A percentile compares a stretch with the other conserved stretches of the same genome.
Evolutionary conservation across 2,329 filamentous ascomycete genomes (phyloP).

Genomic region (Colletotrichum scovillei): DNA sequence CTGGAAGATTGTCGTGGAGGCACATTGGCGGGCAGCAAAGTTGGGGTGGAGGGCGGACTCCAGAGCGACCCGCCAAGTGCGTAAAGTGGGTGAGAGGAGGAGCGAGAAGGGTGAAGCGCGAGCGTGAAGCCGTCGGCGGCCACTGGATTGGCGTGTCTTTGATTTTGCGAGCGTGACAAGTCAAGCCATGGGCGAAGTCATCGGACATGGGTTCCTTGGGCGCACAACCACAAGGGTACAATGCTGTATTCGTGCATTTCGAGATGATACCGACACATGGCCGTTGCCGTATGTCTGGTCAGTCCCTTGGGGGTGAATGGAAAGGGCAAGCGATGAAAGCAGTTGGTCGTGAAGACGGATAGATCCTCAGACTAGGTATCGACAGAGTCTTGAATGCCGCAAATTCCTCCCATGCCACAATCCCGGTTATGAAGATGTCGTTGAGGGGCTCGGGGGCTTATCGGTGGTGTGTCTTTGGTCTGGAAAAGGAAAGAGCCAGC

Average conservation of each 20-base stretch:
- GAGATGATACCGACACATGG: background rate
- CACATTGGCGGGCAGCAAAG: conserved; percentile 24
- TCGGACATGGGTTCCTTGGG: background rate
- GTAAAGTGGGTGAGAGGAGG: conserved; percentile 31
- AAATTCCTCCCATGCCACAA: background rate
- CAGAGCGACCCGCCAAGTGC: conserved; percentile 31
- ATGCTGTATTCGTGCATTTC: background rate
- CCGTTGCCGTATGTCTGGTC: background rate
- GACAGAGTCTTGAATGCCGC: background rate
- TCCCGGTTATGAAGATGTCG: background rate
- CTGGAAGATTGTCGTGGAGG: conserved; percentile 17
- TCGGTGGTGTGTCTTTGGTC: conserved; percentile 19
- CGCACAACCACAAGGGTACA: background rate
- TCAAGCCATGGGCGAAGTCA: conserved; percentile 21
- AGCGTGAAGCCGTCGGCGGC: conserved; percentile 23
- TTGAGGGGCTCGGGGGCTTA: background rate
- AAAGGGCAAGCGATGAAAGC: background rate
- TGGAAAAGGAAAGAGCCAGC: conserved; percentile 17
- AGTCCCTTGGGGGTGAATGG: background rate
- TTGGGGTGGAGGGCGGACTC: conserved; percentile 21
- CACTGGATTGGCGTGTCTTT: conserved; percentile 26
- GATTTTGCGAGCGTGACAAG: conserved; percentile 32
- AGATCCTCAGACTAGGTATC: background rate
- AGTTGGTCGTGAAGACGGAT: background rate
- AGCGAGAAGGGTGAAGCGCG: background rate